These are phyloP conservation scores for Phallus indusiatus DNA, from an alignment of 768 basidiomycete species.

Conservation along the genomic window DNA sequence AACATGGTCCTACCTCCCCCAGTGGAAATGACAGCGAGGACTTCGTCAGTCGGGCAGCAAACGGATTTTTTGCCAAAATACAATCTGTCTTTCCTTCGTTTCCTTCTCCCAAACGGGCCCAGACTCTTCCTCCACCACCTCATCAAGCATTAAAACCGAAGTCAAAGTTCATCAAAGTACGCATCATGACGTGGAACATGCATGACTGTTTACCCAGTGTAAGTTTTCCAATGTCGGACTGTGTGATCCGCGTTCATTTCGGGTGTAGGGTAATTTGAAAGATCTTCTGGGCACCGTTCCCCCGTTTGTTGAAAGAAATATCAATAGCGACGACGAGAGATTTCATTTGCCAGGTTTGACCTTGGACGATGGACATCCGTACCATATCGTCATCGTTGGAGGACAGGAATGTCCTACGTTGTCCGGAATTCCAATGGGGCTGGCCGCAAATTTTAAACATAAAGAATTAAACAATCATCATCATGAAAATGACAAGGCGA, in stretches of 20 bases:
- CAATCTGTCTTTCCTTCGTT: slow-evolving; percentile 42
- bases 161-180: slow-evolving; percentile 47
- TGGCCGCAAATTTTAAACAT: slow-evolving; percentile 66
- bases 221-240: slow-evolving; percentile 1
- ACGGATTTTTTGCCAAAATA: slow-evolving; percentile 36
- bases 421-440: slow-evolving; percentile 71
- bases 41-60: neutral
- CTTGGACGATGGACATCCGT: slow-evolving; percentile 50
- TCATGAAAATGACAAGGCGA: slow-evolving; percentile 40
- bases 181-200: slow-evolving; percentile 80
- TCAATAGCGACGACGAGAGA: slow-evolving; percentile 13
- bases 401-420: slow-evolving; percentile 80
- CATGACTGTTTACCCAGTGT: slow-evolving; percentile 75
- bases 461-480: slow-evolving; percentile 9
- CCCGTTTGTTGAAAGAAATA: slow-evolving; percentile 24
- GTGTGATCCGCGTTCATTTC: slow-evolving; percentile 6
- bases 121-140: slow-evolving; percentile 16
- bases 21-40: neutral
- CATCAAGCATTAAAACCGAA: slow-evolving; percentile 16
- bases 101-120: slow-evolving; percentile 17
- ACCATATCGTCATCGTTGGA: slow-evolving; percentile 66
- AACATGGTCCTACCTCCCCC: neutral
- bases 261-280: slow-evolving; percentile 54
- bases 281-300: slow-evolving; percentile 61
- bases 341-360: slow-evolving; percentile 38